Base-by-base conservation (phyloP, 2,329 filamentous ascomycete species). In the Aspergillus proliferans region DNA sequence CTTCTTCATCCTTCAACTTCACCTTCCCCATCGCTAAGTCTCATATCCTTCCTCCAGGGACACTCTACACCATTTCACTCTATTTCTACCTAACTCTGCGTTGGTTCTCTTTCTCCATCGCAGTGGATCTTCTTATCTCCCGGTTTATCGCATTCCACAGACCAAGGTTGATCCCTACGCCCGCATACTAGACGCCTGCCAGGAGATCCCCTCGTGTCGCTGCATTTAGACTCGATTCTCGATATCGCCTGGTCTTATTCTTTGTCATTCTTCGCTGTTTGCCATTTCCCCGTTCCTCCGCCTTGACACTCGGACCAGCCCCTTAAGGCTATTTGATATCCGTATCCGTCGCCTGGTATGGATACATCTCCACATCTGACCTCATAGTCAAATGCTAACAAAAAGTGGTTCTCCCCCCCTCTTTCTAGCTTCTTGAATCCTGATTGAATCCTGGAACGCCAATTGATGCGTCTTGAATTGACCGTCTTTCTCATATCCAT, bases 101-200 rank as follows among this genome's bases (percentile, higher is more conserved):
- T 45, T 47, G 36, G 15, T 18, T 36, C 34, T 36, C 15, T 36
- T 15, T n/a, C n/a, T 19, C 36, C 36, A 19, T 39, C 6, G 36
- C 19, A 15, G 15, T 39, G 36, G 14, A 19, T n/a, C 19, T 19
- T 15, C 36, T 39, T 39, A 39, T 39, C 36, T 39, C 19, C 15
- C 15, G 36, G 26, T 30, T 50, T 55, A 51, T 55, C 51, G 4
- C 26, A 30, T 30, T 12, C 26, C 26, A 30, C 26, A 30, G 26
- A 28, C 26, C 26, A 30, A 30, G 26, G 26, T 30, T 30, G 26
- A 30, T 30, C 26, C 26, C 26, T 30, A 30, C 26, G 26, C 26
- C 26, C 26, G 26, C 26, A 30, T 30, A 30, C 26, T 30, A 30
- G 26, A 30, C 26, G 26, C 26, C 26, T 30, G 26, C 12, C 10